Percentiles rank a stretch among this genome's conserved stretches.
Conservation (phyloP, 2,329 filamentous ascomycete species). For the Paracorniculantispora psalliotae region DNA sequence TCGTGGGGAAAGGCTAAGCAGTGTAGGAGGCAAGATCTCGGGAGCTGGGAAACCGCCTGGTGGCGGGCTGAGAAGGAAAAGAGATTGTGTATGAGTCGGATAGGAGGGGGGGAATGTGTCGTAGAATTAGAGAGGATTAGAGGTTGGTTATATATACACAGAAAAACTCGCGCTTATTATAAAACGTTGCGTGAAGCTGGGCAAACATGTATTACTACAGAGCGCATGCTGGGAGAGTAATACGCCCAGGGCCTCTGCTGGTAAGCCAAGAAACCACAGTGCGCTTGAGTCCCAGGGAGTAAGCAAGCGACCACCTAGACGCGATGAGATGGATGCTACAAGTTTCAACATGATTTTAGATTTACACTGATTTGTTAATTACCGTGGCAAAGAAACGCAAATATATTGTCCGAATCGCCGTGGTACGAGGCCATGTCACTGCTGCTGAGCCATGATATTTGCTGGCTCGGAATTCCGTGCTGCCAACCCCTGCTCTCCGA, state of each 20-base stretch:
- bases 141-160: not conserved
- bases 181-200: not conserved
- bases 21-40: not conserved
- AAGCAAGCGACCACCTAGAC: not conserved
- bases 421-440: not conserved
- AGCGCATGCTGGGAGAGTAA: conserved; percentile 8
- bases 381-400: not conserved
- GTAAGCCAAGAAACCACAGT: not conserved
- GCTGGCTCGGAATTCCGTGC: conserved; percentile 4
- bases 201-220: conserved; percentile 4
- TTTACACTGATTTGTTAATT: not conserved
- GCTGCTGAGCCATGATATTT: not conserved
- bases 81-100: not conserved
- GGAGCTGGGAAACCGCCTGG: not conserved
- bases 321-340: not conserved
- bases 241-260: not conserved
- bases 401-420: not conserved
- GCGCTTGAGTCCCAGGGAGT: not conserved
- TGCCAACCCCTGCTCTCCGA: not conserved
- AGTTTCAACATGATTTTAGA: not conserved
- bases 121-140: not conserved
- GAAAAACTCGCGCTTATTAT: not conserved
- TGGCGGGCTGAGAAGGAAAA: not conserved
- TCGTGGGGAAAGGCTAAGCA: not conserved
- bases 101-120: not conserved